Evolutionary conservation across 2,329 filamentous ascomycete genomes (phyloP), one percentile per base, ranked within the genome.

Genomic region (Cadophora sp.): DNA sequence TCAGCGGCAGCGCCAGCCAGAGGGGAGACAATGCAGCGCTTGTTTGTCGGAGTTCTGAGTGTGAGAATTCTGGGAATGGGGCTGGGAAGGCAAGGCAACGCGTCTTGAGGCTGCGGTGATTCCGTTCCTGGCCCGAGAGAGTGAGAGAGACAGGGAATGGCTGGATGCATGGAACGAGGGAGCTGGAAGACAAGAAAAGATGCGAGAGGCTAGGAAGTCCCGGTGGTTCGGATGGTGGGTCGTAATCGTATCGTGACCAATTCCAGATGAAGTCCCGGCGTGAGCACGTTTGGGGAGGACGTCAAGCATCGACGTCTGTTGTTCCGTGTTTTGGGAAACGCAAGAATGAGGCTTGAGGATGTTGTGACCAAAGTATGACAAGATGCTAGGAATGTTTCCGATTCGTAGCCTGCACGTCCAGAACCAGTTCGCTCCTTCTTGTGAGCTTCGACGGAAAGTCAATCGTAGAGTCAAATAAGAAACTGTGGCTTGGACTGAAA

Each of bases 271-370:
- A 14, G 7, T 19, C 31, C 55, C 2, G 19, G 19, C 19, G 19
- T 24, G 55, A 37, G 55, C 55, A 24, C 29, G n/a, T 58, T 58
- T 58, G 55, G 55, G 55, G 29, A 37, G 55, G n/a, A 58, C 16
- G 8, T 56, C 53, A 37, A 58, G 55, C 29, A 37, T 37, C n/a
- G 31, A 37, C 27, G 16, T 58, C 4, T 37, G 11, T 24, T n/a
- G 12, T 37, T n/a, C n/a, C 8, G 29, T 58, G 31, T 58, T n/a
- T 31, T 37, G 22, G n/a, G 19, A 40, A 58, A 58, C 55, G n/a
- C 29, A 31, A 24, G n/a, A n/a, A 22, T 34, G n/a, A 37, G 19
- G 14, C 27, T 34, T 8, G 53, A 56, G 29, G 43, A 6, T 48
- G 43, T 22, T 22, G 19, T 48, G 19, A 1, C 43, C 19, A 48